These are phyloP conservation scores for Colletotrichum sp. DNA, from an alignment of 2,329 filamentous ascomycete species.

Conservation along the genomic window DNA sequence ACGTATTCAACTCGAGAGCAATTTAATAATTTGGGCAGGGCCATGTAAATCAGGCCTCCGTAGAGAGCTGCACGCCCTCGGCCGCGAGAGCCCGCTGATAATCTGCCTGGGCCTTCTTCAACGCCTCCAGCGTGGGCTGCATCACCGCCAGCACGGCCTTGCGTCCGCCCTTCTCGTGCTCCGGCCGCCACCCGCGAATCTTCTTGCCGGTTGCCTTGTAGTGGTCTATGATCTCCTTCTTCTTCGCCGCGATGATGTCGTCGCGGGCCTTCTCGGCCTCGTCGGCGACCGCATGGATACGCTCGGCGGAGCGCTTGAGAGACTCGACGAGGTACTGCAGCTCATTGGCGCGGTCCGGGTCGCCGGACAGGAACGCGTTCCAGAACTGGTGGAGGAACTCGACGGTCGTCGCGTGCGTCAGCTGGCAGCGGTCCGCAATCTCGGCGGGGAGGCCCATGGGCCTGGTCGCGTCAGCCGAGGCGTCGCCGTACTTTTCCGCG, in stretches of 20 bases:
- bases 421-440: slow-evolving; percentile 61
- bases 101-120: slow-evolving; percentile 72
- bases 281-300: slow-evolving; percentile 80
- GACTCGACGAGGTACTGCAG: slow-evolving; percentile 84
- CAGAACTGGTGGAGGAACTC: slow-evolving; percentile 99
- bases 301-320: slow-evolving; percentile 74
- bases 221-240: slow-evolving; percentile 72
- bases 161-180: slow-evolving; percentile 74
- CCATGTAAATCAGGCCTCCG: slow-evolving; percentile 37
- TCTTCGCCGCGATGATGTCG: slow-evolving; percentile 68
- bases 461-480: slow-evolving; percentile 23
- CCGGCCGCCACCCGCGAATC: slow-evolving; percentile 67
- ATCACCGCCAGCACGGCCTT: slow-evolving; percentile 79
- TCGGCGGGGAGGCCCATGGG: slow-evolving; percentile 54
- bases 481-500: slow-evolving; percentile 60
- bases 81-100: slow-evolving; percentile 76
- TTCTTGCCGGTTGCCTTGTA: slow-evolving; percentile 77
- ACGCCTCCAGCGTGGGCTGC: slow-evolving; percentile 72
- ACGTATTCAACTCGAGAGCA: neutral
- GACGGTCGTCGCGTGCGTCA: slow-evolving; percentile 89
- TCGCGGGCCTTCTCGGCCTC: slow-evolving; percentile 79
- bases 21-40: neutral
- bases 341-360: slow-evolving; percentile 80
- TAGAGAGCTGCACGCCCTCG: slow-evolving; percentile 55
- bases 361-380: slow-evolving; percentile 88